Base-by-base conservation (phyloP, 1,284 basidiomycete genomes). In the Trichosporon ovoides region DNA sequence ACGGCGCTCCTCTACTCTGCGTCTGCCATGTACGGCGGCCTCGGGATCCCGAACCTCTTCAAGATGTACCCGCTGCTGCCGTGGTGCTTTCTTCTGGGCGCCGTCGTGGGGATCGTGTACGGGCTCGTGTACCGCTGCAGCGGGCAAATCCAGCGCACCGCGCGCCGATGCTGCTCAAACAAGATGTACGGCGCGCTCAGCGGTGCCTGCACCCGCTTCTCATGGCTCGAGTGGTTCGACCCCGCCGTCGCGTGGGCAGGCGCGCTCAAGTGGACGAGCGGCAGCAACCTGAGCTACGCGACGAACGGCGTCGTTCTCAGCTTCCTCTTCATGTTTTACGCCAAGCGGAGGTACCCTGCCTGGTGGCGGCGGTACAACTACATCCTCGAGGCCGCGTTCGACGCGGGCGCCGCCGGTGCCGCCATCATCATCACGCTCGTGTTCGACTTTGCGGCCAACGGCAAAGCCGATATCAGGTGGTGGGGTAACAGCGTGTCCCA, bases 281-380 rank as follows among this genome's bases (percentile, higher is more conserved):
- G 38, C 28, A 58, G 53, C 53, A 61, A 61, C 50, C 51, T 61
- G 9, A 48, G 49, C 31, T 38, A 46, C 24, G 53, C 60, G 11
- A 62, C 52, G 7, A 54, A 35, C 19, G 57, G 57, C 16, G 36
- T 53, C 37, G 53, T 53, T 24, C 35, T 57, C 50, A 49, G 53
- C 31, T 60, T 46, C 46, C 33, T 55, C 50, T 56, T 63, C 58
- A 35, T 52, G 46, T 56, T 58, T 50, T 59, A 62, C 50, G 56
- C 64, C 56, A 66, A 64, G 63, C 55, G 56, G 50, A 52, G 50
- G 18, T 60, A 57, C 54, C 51, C 57, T 6, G 46, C 62, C 12
- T 66, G 62, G 60, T 62, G 62, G 62, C 46, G 53, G 7, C 58
- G 40, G 53, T 65, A 66, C 63, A 62, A 62, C 52, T 66, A 66